Base-by-base conservation (phyloP, 768 basidiomycete species). In the Serendipita indica region DNA sequence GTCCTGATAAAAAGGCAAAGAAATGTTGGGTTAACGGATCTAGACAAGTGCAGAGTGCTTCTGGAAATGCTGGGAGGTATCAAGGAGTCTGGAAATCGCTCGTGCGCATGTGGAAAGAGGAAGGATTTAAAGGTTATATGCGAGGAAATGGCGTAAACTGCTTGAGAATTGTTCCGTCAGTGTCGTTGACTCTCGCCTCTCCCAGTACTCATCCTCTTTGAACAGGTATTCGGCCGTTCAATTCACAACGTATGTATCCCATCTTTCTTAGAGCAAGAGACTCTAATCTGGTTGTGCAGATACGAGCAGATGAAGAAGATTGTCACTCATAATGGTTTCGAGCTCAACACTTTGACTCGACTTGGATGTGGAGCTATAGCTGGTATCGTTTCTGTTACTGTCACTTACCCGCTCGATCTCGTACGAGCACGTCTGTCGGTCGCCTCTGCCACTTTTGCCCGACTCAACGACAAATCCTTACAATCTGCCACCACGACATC, bases 301-400 rank as follows among this genome's bases (percentile, higher is more conserved):
- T 96, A 96, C 63, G 92, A 94, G 67, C 86, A 87, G 60, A 71
- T 94, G 43, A 96, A 96, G 71, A 89, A 84, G 75, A 88, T 84
- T 30, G 35, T 58, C 62, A 73, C 52, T 57, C 57, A 33, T 27
- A 18, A 18, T 14, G 14, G 41, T 30, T 59, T 57, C 18, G 78
- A 84, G 63, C 77, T 99, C 16, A 90, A 96, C 71, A 97, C 93
- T 39, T 87, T 86, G 1, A 84, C 85, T 63, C 79, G 94, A 59
- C 74, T 99, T 39, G 73, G 81, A 1, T 83, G 88, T 58, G 94
- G 94, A 62, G 91, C 90, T 18, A 72, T 94, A 12, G 94, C 94
- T 54, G 94, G 94, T 27, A 88, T 98, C 62, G 86, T 88, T 6
- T 92, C 90, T 61, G 94, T 99, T 62, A 88, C 91, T 91, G 66